These are phyloP conservation scores for Gastrolobium bilobum DNA, from an alignment of 306 rosid species.

Conservation along the genomic window DNA sequence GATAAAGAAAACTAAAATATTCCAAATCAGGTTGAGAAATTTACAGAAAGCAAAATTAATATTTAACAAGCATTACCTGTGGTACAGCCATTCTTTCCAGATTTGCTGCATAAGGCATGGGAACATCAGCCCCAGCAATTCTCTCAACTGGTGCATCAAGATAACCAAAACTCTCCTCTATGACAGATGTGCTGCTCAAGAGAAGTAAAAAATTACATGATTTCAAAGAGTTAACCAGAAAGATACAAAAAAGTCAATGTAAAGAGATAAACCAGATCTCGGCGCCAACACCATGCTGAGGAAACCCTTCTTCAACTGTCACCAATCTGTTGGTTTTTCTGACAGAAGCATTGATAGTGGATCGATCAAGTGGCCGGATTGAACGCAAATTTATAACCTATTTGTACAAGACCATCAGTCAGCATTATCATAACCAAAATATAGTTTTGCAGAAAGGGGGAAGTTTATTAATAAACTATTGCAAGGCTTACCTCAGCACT, in stretches of 20 bases:
- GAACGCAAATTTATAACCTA: constrained; percentile 93
- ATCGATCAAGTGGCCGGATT: constrained; percentile 93
- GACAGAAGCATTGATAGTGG: constrained; percentile 91
- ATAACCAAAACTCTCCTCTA: constrained; percentile 96
- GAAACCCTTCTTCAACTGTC: constrained; percentile 99
- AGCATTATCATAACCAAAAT: constrained; percentile 32
- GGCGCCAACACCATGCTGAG: constrained; percentile 99
- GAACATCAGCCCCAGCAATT: constrained; percentile 95
- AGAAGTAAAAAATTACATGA: constrained; percentile 40
- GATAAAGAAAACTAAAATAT: not conserved
- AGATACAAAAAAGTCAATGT: constrained; percentile 18
- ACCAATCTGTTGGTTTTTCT: constrained; percentile 94
- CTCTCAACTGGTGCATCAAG: constrained; percentile 99
- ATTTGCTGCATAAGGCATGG: constrained; percentile 99
- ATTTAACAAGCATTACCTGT: constrained; percentile 65
- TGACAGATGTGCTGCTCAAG: constrained; percentile 80
- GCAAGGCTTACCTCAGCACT: constrained; percentile 82
- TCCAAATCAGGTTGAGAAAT: constrained; percentile 17
- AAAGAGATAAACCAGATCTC: constrained; percentile 85
- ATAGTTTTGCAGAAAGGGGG: not conserved
- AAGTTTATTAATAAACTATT: constrained; percentile 31
- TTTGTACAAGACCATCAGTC: constrained; percentile 26
- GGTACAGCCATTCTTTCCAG: constrained; percentile 98
- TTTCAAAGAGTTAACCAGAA: constrained; percentile 33
- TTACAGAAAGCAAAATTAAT: not conserved